A percentile compares a stretch with the other conserved stretches of the same genome.
Conservation (phyloP, 768 basidiomycete genomes). For the Boletus fagicola region DNA sequence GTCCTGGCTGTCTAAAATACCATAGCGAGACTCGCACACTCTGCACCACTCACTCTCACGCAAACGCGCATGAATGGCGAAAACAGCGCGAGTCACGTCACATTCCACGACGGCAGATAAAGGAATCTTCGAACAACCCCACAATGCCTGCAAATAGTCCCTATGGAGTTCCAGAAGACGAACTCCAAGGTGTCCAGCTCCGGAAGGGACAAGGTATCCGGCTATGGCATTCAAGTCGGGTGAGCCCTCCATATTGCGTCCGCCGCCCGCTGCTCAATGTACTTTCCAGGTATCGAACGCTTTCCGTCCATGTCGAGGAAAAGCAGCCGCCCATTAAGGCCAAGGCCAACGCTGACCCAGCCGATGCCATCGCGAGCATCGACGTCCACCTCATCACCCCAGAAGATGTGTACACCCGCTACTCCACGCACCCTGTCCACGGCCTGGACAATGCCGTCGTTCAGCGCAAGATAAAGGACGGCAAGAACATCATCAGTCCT, state of each 20-base stretch:
- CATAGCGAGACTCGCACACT: not conserved
- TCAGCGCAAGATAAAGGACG: constrained; percentile 38
- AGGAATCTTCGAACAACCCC: not conserved
- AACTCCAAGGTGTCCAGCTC: constrained; percentile 17
- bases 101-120: constrained; percentile 1
- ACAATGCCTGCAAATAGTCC: not conserved
- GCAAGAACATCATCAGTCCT: constrained; percentile 50
- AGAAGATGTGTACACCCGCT: constrained; percentile 44
- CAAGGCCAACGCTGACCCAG: constrained; percentile 30
- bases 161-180: constrained; percentile 20
- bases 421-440: constrained; percentile 41
- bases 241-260: not conserved
- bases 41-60: not conserved
- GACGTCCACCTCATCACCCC: constrained; percentile 47
- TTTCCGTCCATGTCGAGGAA: constrained; percentile 43
- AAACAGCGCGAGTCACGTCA: constrained; percentile 12
- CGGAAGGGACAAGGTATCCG: constrained; percentile 13
- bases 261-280: not conserved
- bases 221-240: constrained; percentile 32
- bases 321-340: constrained; percentile 17
- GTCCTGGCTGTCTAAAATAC: not conserved
- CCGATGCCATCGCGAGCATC: constrained; percentile 40
- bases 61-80: constrained; percentile 16
- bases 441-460: constrained; percentile 46
- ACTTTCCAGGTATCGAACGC: constrained; percentile 37